Conservation (phyloP, 2,329 filamentous ascomycete genomes). For the Fusarium guadeloupense region DNA sequence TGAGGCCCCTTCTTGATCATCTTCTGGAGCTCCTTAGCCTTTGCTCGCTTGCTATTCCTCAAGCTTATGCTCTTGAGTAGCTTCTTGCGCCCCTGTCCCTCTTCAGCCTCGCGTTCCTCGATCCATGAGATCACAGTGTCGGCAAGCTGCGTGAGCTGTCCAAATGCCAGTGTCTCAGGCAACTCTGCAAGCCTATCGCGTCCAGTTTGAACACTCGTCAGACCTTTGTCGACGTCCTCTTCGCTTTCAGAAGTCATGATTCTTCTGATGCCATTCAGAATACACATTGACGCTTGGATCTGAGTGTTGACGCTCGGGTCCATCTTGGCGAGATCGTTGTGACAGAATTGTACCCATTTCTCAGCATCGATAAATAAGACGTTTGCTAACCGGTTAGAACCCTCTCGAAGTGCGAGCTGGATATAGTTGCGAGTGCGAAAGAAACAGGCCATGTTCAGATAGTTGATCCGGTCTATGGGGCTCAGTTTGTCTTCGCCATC, state of each 20-base stretch:
- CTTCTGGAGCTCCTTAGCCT: not conserved
- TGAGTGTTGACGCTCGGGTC: slow-evolving; percentile 10
- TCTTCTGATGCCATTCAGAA: slow-evolving; percentile 12
- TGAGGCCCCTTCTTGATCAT: not conserved
- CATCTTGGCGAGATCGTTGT: slow-evolving; percentile 20
- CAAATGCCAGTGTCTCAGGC: not conserved
- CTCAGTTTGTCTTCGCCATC: not conserved
- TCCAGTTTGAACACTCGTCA: not conserved
- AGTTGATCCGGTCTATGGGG: slow-evolving; percentile 29
- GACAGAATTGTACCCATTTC: slow-evolving; percentile 14
- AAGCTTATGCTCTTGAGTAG: not conserved
- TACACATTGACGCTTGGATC: slow-evolving; percentile 9
- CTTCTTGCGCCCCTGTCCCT: not conserved
- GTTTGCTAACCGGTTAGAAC: not conserved
- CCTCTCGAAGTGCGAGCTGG: slow-evolving; percentile 12
- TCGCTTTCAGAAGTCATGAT: not conserved
- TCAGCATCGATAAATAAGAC: slow-evolving; percentile 10
- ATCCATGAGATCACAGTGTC: not conserved
- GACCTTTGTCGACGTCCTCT: not conserved
- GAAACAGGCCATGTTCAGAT: slow-evolving; percentile 27
- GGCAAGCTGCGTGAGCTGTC: slow-evolving; percentile 2
- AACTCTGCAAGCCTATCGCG: not conserved
- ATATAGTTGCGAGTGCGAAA: slow-evolving; percentile 27
- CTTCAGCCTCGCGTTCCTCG: not conserved
- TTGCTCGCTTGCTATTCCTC: not conserved